Evolutionary conservation across 768 basidiomycete species (phyloP).

Genomic region (Termitomyces sp.): DNA sequence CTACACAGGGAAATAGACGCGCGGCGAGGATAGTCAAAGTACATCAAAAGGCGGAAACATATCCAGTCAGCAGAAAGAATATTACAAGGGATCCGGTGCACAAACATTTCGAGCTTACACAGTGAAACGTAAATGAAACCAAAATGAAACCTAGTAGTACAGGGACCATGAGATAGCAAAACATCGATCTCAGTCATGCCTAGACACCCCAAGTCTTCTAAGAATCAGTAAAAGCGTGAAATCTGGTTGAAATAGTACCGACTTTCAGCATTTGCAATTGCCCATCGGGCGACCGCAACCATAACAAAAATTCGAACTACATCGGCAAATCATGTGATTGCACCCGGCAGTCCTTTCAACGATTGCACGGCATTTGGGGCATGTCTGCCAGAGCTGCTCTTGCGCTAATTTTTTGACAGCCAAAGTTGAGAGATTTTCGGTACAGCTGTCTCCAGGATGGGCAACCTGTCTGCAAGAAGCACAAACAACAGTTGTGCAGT

Average conservation of each 20-base stretch:
- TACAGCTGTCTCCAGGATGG: constrained; percentile 40
- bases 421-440: constrained; percentile 35
- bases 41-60: not conserved
- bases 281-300: constrained; percentile 42
- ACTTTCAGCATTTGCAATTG: constrained; percentile 44
- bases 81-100: not conserved
- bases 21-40: no score
- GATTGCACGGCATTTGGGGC: constrained; percentile 52
- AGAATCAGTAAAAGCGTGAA: not conserved
- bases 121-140: not conserved
- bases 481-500: constrained; percentile 42
- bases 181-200: not conserved
- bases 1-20: no score
- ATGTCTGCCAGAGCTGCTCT: constrained; percentile 54
- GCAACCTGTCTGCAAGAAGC: constrained; percentile 42
- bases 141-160: not conserved
- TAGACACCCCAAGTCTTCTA: not conserved
- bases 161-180: not conserved
- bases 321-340: constrained; percentile 65
- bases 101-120: not conserved
- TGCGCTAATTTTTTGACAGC: constrained; percentile 43
- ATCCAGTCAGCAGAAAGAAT: not conserved
- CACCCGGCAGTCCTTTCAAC: constrained; percentile 57
- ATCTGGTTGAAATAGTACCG: not conserved
- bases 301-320: constrained; percentile 60